Base-by-base conservation (phyloP, 2,329 filamentous ascomycete genomes). In the Cladosporium sp. region DNA sequence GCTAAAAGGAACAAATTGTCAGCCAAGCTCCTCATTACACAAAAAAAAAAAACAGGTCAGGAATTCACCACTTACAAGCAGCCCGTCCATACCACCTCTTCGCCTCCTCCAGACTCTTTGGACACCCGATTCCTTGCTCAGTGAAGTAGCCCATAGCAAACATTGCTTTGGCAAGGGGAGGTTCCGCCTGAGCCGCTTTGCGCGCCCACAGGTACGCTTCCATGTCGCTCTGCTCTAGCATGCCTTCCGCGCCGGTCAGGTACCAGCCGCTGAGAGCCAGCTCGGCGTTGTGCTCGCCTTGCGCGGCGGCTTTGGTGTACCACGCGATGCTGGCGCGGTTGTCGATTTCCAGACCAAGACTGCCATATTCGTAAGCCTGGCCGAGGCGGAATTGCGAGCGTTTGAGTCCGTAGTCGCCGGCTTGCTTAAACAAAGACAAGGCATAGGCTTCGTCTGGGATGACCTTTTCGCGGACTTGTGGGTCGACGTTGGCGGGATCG, bases 61-160 rank as follows among this genome's bases (percentile, higher is more conserved):
- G n/a, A n/a, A n/a, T n/a, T n/a, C n/a, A 37, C 15, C 60, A 86
- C 91, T 85, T 81, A 97, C 93, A 89, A 72, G 94, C 94, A 75
- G 94, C 92, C 73, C 93, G 84, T 84, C 92, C 97, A 76, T 99
- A 99, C 94, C 94, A 99, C 67, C 92, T 85, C 81, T 96, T 97
- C 20, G 93, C 94, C 76, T 97, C 94, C 69, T 99, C 94, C 67
- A 97, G 69, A 72, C 93, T 95, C 8, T 89, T 86, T 15, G 88
- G 81, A 64, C 90, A 87, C 30, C 94, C 94, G 66, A 99, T 97
- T 12, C 94, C 94, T 51, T 94, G 88, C 75, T 99, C 94, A 0
- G 90, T 95, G 71, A 96, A 97, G 75, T 97, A 97, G 0, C 94
- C 94, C 89, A 99, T 96, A 0, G 93, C 94, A 75, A 97, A 97